Percentiles rank a stretch among this genome's conserved stretches.
Conservation (phyloP, 306 rosid species). For the peach (Prunus persica) region DNA sequence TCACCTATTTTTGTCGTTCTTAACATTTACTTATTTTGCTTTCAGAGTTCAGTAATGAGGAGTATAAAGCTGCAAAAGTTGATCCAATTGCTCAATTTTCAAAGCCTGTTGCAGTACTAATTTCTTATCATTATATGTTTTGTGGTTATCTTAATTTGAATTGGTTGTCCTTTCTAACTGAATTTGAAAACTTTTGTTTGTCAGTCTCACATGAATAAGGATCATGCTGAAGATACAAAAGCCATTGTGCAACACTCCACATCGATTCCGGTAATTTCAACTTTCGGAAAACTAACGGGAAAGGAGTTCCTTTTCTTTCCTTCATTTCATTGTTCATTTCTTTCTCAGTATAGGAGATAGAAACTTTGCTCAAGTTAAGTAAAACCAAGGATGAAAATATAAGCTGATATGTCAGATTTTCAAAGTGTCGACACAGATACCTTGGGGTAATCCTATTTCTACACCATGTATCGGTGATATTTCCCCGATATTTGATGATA, state of each 20-base stretch:
- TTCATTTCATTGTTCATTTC: neutral
- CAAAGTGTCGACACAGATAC: too few species aligned
- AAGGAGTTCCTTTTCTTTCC: conserved; percentile 3
- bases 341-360: neutral
- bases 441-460: too few species aligned
- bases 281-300: conserved; percentile 9
- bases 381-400: too few species aligned
- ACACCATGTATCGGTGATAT: too few species aligned
- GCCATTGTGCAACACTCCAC: conserved; percentile 83
- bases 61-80: conserved; percentile 73
- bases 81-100: conserved; percentile 93
- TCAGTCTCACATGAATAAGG: conserved; percentile 97
- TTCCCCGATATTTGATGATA: too few species aligned
- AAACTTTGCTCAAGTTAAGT: neutral
- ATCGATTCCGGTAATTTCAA: conserved; percentile 62
- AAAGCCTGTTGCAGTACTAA: conserved; percentile 82
- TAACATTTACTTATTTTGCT: neutral
- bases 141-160: conserved; percentile 15
- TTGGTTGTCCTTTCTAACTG: conserved; percentile 14
- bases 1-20: conserved; percentile 10
- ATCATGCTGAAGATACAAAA: conserved; percentile 91
- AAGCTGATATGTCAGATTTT: too few species aligned
- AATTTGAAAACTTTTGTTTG: conserved; percentile 17
- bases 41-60: conserved; percentile 64
- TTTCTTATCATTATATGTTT: conserved; percentile 18